phyloP scores from a whole-genome alignment of 345 rosid species.

The Eucalyptus leucophloia region DNA sequence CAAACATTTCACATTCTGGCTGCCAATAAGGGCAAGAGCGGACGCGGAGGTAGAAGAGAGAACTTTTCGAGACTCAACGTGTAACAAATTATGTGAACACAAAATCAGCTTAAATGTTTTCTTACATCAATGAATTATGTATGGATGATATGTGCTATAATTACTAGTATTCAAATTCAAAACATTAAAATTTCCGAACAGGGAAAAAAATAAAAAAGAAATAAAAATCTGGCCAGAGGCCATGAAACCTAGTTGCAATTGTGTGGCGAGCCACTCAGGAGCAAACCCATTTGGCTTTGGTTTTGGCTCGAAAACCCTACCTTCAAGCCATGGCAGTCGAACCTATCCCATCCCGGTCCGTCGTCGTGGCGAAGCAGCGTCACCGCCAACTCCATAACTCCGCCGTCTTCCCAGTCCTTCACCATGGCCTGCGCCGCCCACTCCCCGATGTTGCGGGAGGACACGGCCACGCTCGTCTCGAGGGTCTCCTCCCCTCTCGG shows the following conservation, averaged over 20 bases:
- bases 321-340: neutral
- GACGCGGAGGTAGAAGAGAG: neutral
- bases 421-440: neutral
- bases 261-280: neutral
- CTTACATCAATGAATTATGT: neutral
- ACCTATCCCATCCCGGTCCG: neutral
- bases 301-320: neutral
- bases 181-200: neutral
- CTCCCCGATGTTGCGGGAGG: neutral
- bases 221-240: neutral
- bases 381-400: neutral
- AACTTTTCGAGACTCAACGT: neutral
- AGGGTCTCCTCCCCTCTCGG: neutral
- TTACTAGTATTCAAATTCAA: neutral
- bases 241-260: neutral
- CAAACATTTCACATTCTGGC: rapidly evolving
- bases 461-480: neutral
- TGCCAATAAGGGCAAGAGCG: neutral
- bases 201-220: neutral
- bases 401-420: neutral
- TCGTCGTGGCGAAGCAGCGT: neutral
- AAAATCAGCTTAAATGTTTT: neutral
- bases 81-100: neutral
- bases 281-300: neutral
- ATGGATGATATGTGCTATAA: neutral